Percentiles rank a stretch among this genome's conserved stretches.
Evolutionary conservation across 2,329 filamentous ascomycete species (phyloP).

Genomic region (Ilyonectria robusta): DNA sequence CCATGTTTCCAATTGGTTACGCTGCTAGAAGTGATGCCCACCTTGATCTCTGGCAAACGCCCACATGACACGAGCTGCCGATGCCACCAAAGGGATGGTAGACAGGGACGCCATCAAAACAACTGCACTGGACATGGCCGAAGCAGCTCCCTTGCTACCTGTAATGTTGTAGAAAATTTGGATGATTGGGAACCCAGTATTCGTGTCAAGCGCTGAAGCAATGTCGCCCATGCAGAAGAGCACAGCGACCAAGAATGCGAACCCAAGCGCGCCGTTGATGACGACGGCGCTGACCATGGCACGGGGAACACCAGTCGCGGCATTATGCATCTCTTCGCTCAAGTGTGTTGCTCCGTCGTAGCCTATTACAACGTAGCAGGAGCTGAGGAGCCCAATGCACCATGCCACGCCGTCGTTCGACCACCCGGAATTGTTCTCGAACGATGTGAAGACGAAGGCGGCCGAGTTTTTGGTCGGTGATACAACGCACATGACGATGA

Average conservation of each 20-base stretch:
- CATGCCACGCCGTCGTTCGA: conserved; percentile 30
- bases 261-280: conserved; percentile 32
- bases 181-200: conserved; percentile 38
- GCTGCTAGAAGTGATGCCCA: not conserved
- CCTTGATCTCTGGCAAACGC: conserved; percentile 39
- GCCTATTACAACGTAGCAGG: conserved; percentile 37
- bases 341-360: conserved; percentile 40
- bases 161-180: conserved; percentile 35
- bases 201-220: conserved; percentile 14
- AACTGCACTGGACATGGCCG: conserved; percentile 22
- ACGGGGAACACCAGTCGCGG: conserved; percentile 23
- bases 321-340: conserved; percentile 39
- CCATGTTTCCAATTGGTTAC: not conserved
- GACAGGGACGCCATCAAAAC: conserved; percentile 31
- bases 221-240: conserved; percentile 38
- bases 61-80: conserved; percentile 39
- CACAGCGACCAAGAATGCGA: conserved; percentile 29
- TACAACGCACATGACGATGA: conserved; percentile 26
- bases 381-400: conserved; percentile 39
- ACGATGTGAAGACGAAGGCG: conserved; percentile 29
- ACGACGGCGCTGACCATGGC: conserved; percentile 36
- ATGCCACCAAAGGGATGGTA: conserved; percentile 32
- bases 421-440: conserved; percentile 42
- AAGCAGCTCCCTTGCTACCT: not conserved
- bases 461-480: conserved; percentile 32